Conservation (phyloP, 1,284 basidiomycete species). For the Filobasidium uniguttulatum region DNA sequence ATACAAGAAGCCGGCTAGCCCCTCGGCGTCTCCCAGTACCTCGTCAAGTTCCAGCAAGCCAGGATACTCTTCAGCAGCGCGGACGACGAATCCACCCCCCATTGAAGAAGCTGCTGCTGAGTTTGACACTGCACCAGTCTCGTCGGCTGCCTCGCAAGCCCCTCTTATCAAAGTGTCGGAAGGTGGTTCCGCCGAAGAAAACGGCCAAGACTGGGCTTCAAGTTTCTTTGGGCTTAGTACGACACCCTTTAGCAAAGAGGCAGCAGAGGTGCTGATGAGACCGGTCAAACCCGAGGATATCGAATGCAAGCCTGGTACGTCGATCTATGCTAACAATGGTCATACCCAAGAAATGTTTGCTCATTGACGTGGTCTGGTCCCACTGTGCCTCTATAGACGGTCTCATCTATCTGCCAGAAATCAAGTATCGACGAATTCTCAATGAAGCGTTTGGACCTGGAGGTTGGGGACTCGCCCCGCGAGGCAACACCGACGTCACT, state of each 20-base stretch:
- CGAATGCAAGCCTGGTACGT: constrained; percentile 81
- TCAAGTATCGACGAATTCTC: constrained; percentile 88
- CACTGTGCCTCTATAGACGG: constrained; percentile 51
- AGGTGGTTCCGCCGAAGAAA: background rate
- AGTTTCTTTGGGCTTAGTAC: constrained; percentile 71
- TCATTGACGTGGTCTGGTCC: background rate
- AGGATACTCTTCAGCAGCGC: too few species aligned
- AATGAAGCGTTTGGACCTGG: constrained; percentile 94
- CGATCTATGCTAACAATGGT: too few species aligned
- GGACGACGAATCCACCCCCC: too few species aligned
- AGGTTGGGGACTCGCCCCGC: constrained; percentile 90
- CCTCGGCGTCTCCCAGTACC: too few species aligned
- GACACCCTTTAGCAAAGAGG: constrained; percentile 64
- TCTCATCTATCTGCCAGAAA: constrained; percentile 88
- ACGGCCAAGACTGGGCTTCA: constrained; percentile 60
- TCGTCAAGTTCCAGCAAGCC: too few species aligned
- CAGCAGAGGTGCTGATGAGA: constrained; percentile 56
- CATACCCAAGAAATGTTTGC: too few species aligned
- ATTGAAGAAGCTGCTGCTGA: too few species aligned
- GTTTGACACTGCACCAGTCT: too few species aligned
- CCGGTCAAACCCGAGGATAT: constrained; percentile 66
- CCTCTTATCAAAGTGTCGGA: too few species aligned
- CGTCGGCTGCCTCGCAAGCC: too few species aligned
- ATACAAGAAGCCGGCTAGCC: too few species aligned
- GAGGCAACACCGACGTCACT: constrained; percentile 81